Evolutionary conservation across 805 yeast species (phyloP), one percentile per base, ranked within the genome.

Genomic region (Tanozyma kutaoensis): DNA sequence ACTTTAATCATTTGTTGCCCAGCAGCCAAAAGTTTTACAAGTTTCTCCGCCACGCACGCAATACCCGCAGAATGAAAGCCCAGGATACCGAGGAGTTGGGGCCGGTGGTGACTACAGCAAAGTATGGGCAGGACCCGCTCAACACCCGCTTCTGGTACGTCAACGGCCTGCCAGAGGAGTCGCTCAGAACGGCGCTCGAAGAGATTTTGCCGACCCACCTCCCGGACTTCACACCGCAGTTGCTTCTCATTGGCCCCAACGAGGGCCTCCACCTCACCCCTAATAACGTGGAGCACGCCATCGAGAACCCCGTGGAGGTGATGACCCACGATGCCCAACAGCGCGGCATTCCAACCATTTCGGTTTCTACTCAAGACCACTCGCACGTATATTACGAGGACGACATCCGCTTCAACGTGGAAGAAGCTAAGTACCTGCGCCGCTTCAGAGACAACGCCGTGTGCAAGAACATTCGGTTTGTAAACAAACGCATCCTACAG

Each of bases 101-200:
- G 10, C 6, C 5, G 3, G 21, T 36, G 6, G 30, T 30, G 11
- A 13, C 14, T 17, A 26, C 24, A 12, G 29, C 29, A 10, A 29
- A 37, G 11, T 46, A 37, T 27, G 62, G 61, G 23, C 55, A 50
- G 36, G 62, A 56, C 36, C 54, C 58, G 12, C 35, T 50, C 24
- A 45, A 52, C 28, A 28, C 32, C 18, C 28, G 43, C 28, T 38
- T 45, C 26, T 55, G 62, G 62, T 55, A 43, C 31, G 50, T 56
- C 15, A 47, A 53, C 29, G 39, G 47, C 6, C 24, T 39, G 12
- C 50, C 58, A 3, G 22, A 47, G 7, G 40, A 42, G 23, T 28
- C 47, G 2, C 36, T 56, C 22, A 27, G 43, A 3, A 32, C 50
- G 5, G 55, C 48, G 2, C 31, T 47, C 13, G 44, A 47, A 21